These are phyloP conservation scores for Ilex asprella DNA, from an alignment of 257 asterid species.

Conservation along the genomic window DNA sequence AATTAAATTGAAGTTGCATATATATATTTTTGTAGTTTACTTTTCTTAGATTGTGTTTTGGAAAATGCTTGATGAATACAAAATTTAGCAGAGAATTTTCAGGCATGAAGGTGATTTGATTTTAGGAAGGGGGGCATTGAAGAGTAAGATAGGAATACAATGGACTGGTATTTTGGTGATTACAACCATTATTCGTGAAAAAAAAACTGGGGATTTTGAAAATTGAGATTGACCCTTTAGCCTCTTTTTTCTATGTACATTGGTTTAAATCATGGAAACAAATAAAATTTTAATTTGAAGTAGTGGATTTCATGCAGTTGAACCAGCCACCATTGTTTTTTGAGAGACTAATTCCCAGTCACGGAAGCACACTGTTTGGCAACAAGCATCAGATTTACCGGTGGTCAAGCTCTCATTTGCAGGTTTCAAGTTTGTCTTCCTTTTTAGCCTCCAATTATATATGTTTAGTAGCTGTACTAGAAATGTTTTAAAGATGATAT, in stretches of 20 bases:
- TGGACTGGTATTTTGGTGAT: constrained; percentile 65
- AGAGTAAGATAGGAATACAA: constrained; percentile 65
- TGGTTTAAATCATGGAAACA: background rate
- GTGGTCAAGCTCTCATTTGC: constrained; percentile 57
- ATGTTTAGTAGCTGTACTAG: too few species aligned
- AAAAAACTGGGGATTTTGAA: constrained; percentile 37
- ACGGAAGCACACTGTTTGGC: constrained; percentile 71
- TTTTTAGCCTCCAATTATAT: background rate
- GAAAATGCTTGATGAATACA: too few species aligned
- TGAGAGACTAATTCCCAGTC: constrained; percentile 60
- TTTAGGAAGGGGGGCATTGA: constrained; percentile 55
- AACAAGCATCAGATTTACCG: constrained; percentile 48
- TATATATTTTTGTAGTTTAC: too few species aligned
- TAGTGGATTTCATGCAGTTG: constrained; percentile 30
- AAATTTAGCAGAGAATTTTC: constrained; percentile 33
- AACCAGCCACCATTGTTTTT: constrained; percentile 45
- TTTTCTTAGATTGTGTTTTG: background rate
- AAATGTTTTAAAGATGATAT: too few species aligned
- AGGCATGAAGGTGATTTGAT: constrained; percentile 54
- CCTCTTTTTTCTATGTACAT: background rate
- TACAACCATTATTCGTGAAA: constrained; percentile 22
- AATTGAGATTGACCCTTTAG: constrained; percentile 40
- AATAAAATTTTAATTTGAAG: background rate
- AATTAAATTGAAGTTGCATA: too few species aligned
- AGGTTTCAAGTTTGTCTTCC: constrained; percentile 30